Base-by-base conservation (phyloP, 2,329 filamentous ascomycete genomes). In the Zasmidium angulare region DNA sequence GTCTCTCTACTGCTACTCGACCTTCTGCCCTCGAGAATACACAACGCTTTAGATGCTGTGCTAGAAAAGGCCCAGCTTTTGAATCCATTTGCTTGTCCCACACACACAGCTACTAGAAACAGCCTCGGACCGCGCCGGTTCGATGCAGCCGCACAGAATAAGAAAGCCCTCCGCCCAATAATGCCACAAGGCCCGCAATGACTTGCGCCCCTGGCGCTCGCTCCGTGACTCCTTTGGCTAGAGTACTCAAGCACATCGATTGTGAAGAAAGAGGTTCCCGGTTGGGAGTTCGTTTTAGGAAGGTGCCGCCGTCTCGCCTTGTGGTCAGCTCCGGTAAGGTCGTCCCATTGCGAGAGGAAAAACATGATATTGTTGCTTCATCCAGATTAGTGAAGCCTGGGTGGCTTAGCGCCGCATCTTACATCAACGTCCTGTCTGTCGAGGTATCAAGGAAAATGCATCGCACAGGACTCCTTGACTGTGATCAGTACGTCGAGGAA, bases 161-260 rank as follows among this genome's bases (percentile, higher is more conserved):
- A 56, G 55, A 49, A 47, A 46, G 46, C 55, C 57, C 63, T 46
- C 52, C 56, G 49, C 58, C 62, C 48, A 58, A 58, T 58, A 56
- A 59, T 60, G 59, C 58, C 58, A 36, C 47, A 50, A 54, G 43
- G 46, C 53, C 36, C 49, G 50, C 54, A 52, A 55, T 49, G 50
- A 48, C 36, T 56, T 56, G 56, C 63, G 51, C 55, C 51, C 48
- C 20, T 43, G 55, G 43, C 53, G 46, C 60, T 46, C 36, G 36
- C 36, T 43, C 36, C 36, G 36, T 43, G 9, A 43, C 36, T 48
- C 46, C 60, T 50, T 59, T 60, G 55, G 59, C 21, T 61, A 58
- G 60, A 61, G 61, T 63, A 61, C 61, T 61, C 60, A 61, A 65
- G 56, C 60, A 58, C 56, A 63, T 54, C 61, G 47, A 58, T 65